Base-by-base conservation (phyloP, 2,329 filamentous ascomycete genomes). In the Ilyonectria destructans region DNA sequence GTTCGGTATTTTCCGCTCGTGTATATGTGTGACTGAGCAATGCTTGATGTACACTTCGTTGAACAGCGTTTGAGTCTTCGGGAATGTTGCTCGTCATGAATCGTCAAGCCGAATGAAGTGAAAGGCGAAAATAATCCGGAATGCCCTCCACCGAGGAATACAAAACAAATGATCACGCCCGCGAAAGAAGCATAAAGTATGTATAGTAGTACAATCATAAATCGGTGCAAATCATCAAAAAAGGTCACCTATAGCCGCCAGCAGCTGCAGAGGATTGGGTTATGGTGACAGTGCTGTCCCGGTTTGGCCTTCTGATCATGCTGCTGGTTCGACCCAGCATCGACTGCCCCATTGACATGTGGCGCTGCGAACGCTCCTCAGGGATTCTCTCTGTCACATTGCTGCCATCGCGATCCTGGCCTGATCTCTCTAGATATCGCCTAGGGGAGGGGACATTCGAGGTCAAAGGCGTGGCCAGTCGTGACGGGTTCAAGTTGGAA, bases 361-460 rank as follows among this genome's bases (percentile, higher is more conserved):
- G 83, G 19, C 86, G 81, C 67, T 77, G 73, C 21, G 51, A 68
- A 26, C 76, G 72, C 23, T 77, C 75, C 58, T 78, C 79, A 13
- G 63, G 67, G 12, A 71, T 59, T 56, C 68, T 73, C 52, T 77
- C 75, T 13, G 62, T 43, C 49, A 56, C 60, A 37, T 71, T 79
- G 69, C 74, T 81, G 45, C 72, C 74, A 13, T 85, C 84, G 19
- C 83, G 81, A 26, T 85, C 83, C 40, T 80, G 79, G 13, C 79
- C 79, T 3, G 81, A 74, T 56, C 85, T 80, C 33, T 89, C 87
- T 21, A 88, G 75, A 65, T 87, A 89, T 40, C 86, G 84, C 35
- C 87, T 83, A 17, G 80, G 76, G 6, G 83, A 78, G 2, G 82
- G 76, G 7, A 81, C 75, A 17, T 80, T 80, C 2, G 84, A 80